Conservation (phyloP, 441 rosid genomes). For the Adansonia grandidieri region DNA sequence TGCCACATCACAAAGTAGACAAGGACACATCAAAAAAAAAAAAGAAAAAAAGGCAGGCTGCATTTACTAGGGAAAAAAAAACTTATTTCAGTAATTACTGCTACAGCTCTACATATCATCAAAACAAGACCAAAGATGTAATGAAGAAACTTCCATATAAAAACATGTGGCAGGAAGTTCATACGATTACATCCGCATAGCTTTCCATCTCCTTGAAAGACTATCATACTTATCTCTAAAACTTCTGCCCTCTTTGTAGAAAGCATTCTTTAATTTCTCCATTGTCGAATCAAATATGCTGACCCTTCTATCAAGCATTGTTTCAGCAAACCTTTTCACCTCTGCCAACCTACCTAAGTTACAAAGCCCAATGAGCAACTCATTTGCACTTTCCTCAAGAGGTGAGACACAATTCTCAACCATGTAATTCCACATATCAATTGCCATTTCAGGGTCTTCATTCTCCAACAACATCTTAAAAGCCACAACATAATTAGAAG, state of each 20-base stretch:
- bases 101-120: background rate
- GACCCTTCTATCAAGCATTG: constrained; percentile 54
- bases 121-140: constrained; percentile 16
- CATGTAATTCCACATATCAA: constrained; percentile 63
- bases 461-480: constrained; percentile 47
- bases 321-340: constrained; percentile 47
- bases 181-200: constrained; percentile 26
- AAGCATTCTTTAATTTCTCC: constrained; percentile 48
- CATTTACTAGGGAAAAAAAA: background rate
- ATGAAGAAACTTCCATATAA: constrained; percentile 4
- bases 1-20: too few relatives aligned
- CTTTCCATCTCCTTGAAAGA: constrained; percentile 53
- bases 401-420: constrained; percentile 43
- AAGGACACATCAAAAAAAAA: too few relatives aligned
- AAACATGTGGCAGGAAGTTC: constrained; percentile 19
- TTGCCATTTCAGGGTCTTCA: constrained; percentile 60
- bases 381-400: constrained; percentile 52
- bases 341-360: constrained; percentile 53
- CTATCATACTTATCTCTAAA: constrained; percentile 51
- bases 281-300: constrained; percentile 48
- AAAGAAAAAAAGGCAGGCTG: too few relatives aligned
- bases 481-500: constrained; percentile 47
- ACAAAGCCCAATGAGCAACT: constrained; percentile 50
- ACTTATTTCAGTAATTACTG: background rate
- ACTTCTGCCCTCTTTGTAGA: constrained; percentile 43